phyloP scores from a whole-genome alignment of 1,139 yeast species.

The Pichia sp. region DNA sequence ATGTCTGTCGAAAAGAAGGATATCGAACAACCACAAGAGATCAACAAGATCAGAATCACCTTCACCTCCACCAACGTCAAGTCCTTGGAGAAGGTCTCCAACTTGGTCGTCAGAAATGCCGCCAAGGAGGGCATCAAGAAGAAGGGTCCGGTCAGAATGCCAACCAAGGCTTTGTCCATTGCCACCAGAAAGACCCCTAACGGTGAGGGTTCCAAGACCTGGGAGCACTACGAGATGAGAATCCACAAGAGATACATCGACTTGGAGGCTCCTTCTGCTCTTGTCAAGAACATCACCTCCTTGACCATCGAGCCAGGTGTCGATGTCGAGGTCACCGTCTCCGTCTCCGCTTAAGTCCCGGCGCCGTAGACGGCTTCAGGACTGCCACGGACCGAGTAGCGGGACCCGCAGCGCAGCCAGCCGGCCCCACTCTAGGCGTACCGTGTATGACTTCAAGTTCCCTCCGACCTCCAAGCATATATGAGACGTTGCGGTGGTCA shows the following conservation, averaged over 20 bases:
- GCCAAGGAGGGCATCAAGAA: constrained; percentile 73
- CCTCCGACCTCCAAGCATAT: constrained; percentile 17
- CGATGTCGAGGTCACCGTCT: constrained; percentile 51
- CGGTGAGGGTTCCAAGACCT: constrained; percentile 99
- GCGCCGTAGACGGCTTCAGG: neutral
- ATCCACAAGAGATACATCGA: constrained; percentile 99
- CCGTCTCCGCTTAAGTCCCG: constrained; percentile 34
- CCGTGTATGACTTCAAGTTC: constrained; percentile 40
- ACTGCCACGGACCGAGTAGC: neutral
- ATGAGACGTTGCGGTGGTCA: constrained; percentile 58
- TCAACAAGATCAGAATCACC: constrained; percentile 98
- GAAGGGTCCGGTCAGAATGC: constrained; percentile 99
- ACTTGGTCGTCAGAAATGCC: constrained; percentile 88
- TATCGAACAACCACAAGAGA: constrained; percentile 71
- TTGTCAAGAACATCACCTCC: constrained; percentile 95
- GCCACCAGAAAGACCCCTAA: constrained; percentile 99
- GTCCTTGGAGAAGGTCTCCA: constrained; percentile 93
- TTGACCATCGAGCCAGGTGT: constrained; percentile 75
- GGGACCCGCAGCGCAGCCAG: neutral
- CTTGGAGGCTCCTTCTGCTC: constrained; percentile 93
- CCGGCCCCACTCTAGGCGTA: constrained; percentile 52
- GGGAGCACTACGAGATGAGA: constrained; percentile 99
- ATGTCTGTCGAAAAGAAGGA: constrained; percentile 82
- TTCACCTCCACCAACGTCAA: constrained; percentile 98
- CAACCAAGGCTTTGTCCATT: constrained; percentile 97